Base-by-base conservation (phyloP, 148 eudicot genomes). In the Fallopia convolvulus region DNA sequence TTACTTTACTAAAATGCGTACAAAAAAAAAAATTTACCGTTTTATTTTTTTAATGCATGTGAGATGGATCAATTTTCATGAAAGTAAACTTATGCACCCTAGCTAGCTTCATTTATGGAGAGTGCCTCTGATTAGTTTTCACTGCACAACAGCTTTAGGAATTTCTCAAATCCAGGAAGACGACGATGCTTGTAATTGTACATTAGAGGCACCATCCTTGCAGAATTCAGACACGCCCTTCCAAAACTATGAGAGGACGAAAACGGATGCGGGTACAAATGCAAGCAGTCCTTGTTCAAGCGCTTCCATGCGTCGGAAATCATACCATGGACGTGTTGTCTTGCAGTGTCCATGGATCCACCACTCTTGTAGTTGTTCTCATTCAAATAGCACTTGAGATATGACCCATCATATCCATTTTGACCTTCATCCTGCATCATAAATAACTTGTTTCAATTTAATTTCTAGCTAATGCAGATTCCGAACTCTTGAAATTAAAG, bases 351-450 rank as follows among this genome's bases (percentile, higher is more conserved):
- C n/a, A 33, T 36, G 2, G 86, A 61, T 21, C 65, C 60, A 5
- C 75, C 74, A 26, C 30, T 26, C 30, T 26, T 26, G 30, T 26
- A 26, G 23, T 56, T 10, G 36, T 81, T 36, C 46, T 83, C 82
- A 4, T 83, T 83, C 85, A 78, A 75, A 53, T 78, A 85, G 77
- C 79, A 87, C 8, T 55, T 75, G 7, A 81, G 23, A 39, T 32
- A 74, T 6, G 88, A 87, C 75, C 88, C 86, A 42, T 85, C 90
- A 0, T 78, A 10, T 3, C 89, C 87, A 11, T 78, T 71, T 56
- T 79, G 88, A 15, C 79, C 33, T 72, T 82, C 83, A 75, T 85
- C 85, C 90, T 88, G 71, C 40, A 26, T 26, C 30, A 26, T 26
- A 26, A 26, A 26, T 26, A 26, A 26, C 30, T 26, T 26, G 30